Base-by-base conservation (phyloP, 352 stramenopile genomes). In the Elongisporangium anandrum region DNA sequence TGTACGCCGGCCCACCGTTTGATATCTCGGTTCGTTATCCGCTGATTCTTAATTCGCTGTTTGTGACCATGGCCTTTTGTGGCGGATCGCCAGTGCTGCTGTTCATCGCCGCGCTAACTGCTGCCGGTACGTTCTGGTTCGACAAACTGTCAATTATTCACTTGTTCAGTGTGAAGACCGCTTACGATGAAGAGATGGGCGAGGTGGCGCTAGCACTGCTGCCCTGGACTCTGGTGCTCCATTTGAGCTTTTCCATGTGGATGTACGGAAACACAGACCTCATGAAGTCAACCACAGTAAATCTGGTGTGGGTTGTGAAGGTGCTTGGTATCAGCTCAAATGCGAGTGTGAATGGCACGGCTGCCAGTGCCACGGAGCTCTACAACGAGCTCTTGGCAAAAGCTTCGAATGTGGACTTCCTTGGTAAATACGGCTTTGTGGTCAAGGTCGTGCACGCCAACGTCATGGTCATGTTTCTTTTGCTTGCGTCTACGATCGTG, bases 61-160 rank as follows among this genome's bases (percentile, higher is more conserved):
- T 92, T 53, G 85, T 96, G 45, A 94, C 87, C 4, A 79, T 94
- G 57, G 61, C 88, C 17, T 96, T 95, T 58, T 86, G 77, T 38
- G 87, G 85, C 21, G 85, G 85, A 10, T 91, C 85, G 15, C 87
- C 87, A 0, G 63, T 94, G 1, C 51, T 96, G 57, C 73, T 96
- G 15, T 91, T 91, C 50, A 88, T 93, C 45, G 87, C 80, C 2
- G 64, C 82, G 2, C 21, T 90, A n/a, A 80, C 85, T 0, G 79
- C 77, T 15, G 72, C 65, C 17, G 69, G 70, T 9, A 93, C 81
- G 9, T 94, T 78, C 56, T 91, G 80, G 80, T 72, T 95, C 24
- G 85, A 96, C 56, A 96, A 96, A 55, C 70, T 94, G 49, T 84
- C 80, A 10, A 68, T 94, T n/a, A 65, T 94, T 20, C 72, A 84